These are phyloP conservation scores for Fulvia fulva DNA, from an alignment of 2,329 filamentous ascomycete genomes.

Conservation along the genomic window DNA sequence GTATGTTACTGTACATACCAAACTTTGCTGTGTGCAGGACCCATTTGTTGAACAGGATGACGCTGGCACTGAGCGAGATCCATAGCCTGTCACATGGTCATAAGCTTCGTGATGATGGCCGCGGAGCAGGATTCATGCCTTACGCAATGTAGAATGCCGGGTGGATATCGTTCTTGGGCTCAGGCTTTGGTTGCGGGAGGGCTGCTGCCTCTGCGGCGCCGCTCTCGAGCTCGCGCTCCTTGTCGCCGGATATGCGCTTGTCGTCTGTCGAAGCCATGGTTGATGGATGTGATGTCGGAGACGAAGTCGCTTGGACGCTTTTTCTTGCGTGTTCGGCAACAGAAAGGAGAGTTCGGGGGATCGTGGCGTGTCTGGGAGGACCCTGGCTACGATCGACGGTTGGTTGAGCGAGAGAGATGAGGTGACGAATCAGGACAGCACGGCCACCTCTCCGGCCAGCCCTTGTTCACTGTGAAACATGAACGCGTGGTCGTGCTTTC, in stretches of 20 bases:
- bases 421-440: background rate
- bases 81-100: conserved; percentile 46
- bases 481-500: background rate
- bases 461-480: background rate
- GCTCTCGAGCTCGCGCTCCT: conserved; percentile 56
- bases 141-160: conserved; percentile 77
- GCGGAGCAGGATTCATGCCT: conserved; percentile 24
- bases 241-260: conserved; percentile 74
- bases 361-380: background rate
- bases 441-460: background rate
- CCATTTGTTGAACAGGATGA: conserved; percentile 99
- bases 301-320: background rate
- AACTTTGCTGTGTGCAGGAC: conserved; percentile 83
- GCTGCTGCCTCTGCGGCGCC: conserved; percentile 49
- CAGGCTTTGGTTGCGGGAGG: conserved; percentile 70
- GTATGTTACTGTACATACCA: conserved; percentile 46
- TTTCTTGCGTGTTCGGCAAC: background rate
- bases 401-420: too few relatives aligned
- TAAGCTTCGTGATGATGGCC: background rate
- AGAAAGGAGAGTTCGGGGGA: background rate
- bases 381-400: too few relatives aligned
- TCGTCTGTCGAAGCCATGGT: conserved; percentile 55
- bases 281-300: background rate
- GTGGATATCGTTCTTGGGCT: conserved; percentile 60
- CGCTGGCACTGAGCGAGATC: conserved; percentile 87